Evolutionary conservation across 441 rosid species (phyloP), one percentile per base, ranked within the genome.

Genomic region (Corymbia citriodora): DNA sequence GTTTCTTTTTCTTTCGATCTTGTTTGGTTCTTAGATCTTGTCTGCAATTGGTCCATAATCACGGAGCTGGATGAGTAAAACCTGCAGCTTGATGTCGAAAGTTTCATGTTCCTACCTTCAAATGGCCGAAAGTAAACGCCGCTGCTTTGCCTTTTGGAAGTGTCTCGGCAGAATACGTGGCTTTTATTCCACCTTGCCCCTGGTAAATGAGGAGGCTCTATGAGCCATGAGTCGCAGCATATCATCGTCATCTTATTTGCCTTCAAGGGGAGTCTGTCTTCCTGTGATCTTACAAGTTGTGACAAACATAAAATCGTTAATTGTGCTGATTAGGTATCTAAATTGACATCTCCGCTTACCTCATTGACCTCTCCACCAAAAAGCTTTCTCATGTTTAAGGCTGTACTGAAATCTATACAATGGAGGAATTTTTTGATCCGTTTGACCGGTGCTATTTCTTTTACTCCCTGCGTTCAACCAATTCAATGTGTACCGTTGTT

Each of bases 11-110:
- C 48, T 17, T 27, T 89, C 17, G 29, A 21, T 50, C 87, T 55
- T 50, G 31, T 29, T 87, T 53, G 57, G n/a, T 88, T 90, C 88
- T 89, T 93, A 96, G 97, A 92, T 96, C 87, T 90, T 93, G 45
- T 93, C 95, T 29, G 88, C 92, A 7, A 87, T 95, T 15, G 72
- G 89, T 87, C 92, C 89, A 23, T 94, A 89, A 91, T 55, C 59
- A 45, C 57, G 59, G 79, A 72, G 50, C 45, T 45, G 79, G 31
- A 52, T 40, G 18, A 65, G 50, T 16, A 82, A 55, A 55, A 61
- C 55, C 65, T 5, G 45, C 65, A 15, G 49, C 88, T 55, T 33
- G n/a, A 87, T 87, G 88, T 23, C 17, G 15, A 55, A 54, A 55
- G 40, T 27, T n/a, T 55, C 29, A 3, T 23, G n/a, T 33, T 45